These are phyloP conservation scores for Talaromyces funiculosus DNA, from an alignment of 2,329 filamentous ascomycete species.

Conservation along the genomic window DNA sequence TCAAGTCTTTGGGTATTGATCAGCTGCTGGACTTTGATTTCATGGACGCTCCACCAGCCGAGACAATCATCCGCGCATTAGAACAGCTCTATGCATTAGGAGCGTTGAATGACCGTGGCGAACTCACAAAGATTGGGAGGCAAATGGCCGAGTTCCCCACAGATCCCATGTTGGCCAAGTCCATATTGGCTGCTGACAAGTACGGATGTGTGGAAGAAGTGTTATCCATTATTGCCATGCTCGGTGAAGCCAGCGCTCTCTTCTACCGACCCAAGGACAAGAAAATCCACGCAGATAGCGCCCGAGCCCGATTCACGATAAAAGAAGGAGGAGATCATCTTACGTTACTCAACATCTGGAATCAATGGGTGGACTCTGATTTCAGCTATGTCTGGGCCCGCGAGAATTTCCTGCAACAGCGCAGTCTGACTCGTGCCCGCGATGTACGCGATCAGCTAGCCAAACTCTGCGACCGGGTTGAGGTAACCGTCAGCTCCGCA, in stretches of 20 bases:
- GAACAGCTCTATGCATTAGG: constrained; percentile 90
- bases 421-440: constrained; percentile 78
- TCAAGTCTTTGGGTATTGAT: constrained; percentile 88
- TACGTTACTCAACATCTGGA: constrained; percentile 86
- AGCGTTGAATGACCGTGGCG: constrained; percentile 79
- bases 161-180: constrained; percentile 84
- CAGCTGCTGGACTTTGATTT: constrained; percentile 93
- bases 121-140: constrained; percentile 82
- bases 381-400: constrained; percentile 81
- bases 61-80: constrained; percentile 80
- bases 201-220: constrained; percentile 93
- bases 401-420: constrained; percentile 91
- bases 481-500: constrained; percentile 64
- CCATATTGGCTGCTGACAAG: constrained; percentile 80
- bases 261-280: constrained; percentile 97
- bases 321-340: constrained; percentile 88
- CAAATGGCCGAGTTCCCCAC: constrained; percentile 95
- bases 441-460: constrained; percentile 89
- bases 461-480: constrained; percentile 88
- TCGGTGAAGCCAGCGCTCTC: constrained; percentile 78
- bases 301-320: constrained; percentile 79
- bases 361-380: constrained; percentile 89
- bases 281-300: constrained; percentile 90
- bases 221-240: constrained; percentile 88
- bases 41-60: constrained; percentile 85